Evolutionary conservation across 352 stramenopile genomes (phyloP).

Genomic region (Pythium brassicae): DNA sequence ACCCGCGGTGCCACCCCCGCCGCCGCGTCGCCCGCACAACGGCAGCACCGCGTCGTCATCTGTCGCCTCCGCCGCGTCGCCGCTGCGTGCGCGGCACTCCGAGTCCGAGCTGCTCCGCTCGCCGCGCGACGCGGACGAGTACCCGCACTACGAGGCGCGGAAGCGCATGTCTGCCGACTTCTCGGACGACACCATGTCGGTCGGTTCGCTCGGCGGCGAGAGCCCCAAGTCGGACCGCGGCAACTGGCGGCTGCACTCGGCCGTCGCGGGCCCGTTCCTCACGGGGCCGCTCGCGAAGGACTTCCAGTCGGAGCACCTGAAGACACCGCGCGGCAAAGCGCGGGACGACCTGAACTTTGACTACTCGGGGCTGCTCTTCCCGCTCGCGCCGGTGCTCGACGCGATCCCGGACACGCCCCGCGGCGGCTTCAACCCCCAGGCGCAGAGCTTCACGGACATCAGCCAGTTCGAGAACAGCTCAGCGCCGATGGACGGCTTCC

Average conservation of each 20-base stretch:
- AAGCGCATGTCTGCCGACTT: slow-evolving; percentile 20
- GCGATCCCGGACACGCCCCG: slow-evolving; percentile 18
- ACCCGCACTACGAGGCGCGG: slow-evolving; percentile 11
- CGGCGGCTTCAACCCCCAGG: slow-evolving; percentile 11
- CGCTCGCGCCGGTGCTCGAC: slow-evolving; percentile 26
- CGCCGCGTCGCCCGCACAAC: slow-evolving; percentile 9
- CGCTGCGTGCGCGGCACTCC: slow-evolving; percentile 12
- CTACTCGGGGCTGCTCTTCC: slow-evolving; percentile 26
- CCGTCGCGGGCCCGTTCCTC: slow-evolving; percentile 29
- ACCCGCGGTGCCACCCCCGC: slow-evolving; percentile 8
- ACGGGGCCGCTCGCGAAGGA: slow-evolving; percentile 34
- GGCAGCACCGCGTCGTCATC: slow-evolving; percentile 14
- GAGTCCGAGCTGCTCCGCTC: slow-evolving; percentile 13
- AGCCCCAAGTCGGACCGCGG: slow-evolving; percentile 32
- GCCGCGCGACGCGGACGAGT: slow-evolving; percentile 11
- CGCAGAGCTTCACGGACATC: slow-evolving; percentile 20
- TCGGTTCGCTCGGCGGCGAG: slow-evolving; percentile 22
- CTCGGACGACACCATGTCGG: slow-evolving; percentile 32
- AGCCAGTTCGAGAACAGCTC: slow-evolving; percentile 20
- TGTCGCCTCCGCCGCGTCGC: slow-evolving; percentile 10
- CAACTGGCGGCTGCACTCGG: slow-evolving; percentile 22
- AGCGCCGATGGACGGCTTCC: slow-evolving; percentile 13
- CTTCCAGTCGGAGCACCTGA: slow-evolving; percentile 21
- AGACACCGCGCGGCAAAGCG: slow-evolving; percentile 24
- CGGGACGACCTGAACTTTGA: slow-evolving; percentile 27